Conservation (phyloP, 345 rosid species). For the Salix exigua region DNA sequence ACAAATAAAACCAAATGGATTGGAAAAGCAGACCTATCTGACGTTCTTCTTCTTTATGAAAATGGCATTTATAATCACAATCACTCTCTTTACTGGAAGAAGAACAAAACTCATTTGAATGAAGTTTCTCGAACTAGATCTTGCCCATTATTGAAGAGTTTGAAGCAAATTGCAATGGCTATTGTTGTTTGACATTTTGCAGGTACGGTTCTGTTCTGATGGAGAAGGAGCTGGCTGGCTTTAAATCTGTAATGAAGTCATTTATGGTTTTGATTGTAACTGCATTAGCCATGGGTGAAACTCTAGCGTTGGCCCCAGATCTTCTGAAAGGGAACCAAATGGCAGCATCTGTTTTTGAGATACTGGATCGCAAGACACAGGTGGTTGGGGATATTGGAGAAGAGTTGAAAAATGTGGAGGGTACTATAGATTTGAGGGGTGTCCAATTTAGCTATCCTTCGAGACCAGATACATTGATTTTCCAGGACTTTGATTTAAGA, state of each 20-base stretch:
- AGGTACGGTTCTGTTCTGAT: slow-evolving; percentile 94
- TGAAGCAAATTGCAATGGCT: slow-evolving; percentile 5
- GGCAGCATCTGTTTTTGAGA: slow-evolving; percentile 83
- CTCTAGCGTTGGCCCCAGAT: slow-evolving; percentile 84
- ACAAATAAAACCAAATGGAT: not conserved
- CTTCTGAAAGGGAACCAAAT: slow-evolving; percentile 92
- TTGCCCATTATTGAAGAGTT: not conserved
- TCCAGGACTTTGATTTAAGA: slow-evolving; percentile 62
- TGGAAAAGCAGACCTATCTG: not conserved
- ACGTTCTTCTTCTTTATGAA: not conserved
- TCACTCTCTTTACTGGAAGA: not conserved
- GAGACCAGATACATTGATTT: slow-evolving; percentile 73
- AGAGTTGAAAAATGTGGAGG: slow-evolving; percentile 60
- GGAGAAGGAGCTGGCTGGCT: slow-evolving; percentile 73
- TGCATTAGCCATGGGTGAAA: slow-evolving; percentile 96
- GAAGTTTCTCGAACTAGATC: not conserved
- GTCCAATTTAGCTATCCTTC: slow-evolving; percentile 83
- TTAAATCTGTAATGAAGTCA: slow-evolving; percentile 84
- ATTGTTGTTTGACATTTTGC: slow-evolving; percentile 11
- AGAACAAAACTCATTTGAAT: not conserved
- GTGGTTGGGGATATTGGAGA: slow-evolving; percentile 62
- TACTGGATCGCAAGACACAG: slow-evolving; percentile 69
- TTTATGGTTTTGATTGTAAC: slow-evolving; percentile 95
- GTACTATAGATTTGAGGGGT: slow-evolving; percentile 63
- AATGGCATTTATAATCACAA: not conserved